A percentile compares a stretch with the other conserved stretches of the same genome.
Evolutionary conservation across 495 filamentous ascomycete species (phyloP).

Genomic region (Penicillium goetzii): DNA sequence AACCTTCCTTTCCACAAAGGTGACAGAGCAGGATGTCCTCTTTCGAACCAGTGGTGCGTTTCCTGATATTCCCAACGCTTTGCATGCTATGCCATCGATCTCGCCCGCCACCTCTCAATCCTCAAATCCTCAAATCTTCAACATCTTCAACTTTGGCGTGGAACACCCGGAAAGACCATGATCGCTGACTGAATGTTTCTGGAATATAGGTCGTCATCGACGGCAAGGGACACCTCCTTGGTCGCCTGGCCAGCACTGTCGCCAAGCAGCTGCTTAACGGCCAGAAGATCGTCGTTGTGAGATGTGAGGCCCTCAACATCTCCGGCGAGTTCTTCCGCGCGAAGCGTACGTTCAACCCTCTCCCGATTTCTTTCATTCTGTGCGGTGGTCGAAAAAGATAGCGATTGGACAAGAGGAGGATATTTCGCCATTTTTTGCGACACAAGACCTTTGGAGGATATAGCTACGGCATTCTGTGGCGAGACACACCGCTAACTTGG

Average conservation of each 20-base stretch:
- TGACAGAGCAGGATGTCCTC: conserved; percentile 87
- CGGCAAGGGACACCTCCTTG: conserved; percentile 99
- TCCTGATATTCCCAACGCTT: conserved; percentile 12
- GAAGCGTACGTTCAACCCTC: conserved; percentile 81
- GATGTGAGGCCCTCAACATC: conserved; percentile 99
- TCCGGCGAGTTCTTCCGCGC: conserved; percentile 99
- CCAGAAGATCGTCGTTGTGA: conserved; percentile 98
- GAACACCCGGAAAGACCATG: conserved; percentile 7
- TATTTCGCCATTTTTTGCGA: conserved; percentile 1
- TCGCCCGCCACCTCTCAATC: conserved; percentile 6
- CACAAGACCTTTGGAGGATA: not conserved
- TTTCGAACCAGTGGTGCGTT: conserved; percentile 95
- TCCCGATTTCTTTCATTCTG: conserved; percentile 19
- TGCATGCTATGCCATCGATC: not conserved
- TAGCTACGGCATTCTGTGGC: not conserved
- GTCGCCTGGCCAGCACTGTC: conserved; percentile 97
- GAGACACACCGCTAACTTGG: conserved; percentile 39
- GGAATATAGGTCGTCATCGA: conserved; percentile 84
- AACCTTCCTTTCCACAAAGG: conserved; percentile 46
- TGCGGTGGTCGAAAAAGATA: conserved; percentile 13
- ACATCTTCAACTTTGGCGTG: conserved; percentile 14
- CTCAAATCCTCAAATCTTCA: conserved; percentile 17
- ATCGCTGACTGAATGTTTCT: conserved; percentile 38
- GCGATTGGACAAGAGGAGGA: not conserved
- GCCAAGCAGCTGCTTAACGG: conserved; percentile 99